These are phyloP conservation scores for Graphiopsis chlorocephala DNA, from an alignment of 2,329 filamentous ascomycete genomes.

Conservation along the genomic window DNA sequence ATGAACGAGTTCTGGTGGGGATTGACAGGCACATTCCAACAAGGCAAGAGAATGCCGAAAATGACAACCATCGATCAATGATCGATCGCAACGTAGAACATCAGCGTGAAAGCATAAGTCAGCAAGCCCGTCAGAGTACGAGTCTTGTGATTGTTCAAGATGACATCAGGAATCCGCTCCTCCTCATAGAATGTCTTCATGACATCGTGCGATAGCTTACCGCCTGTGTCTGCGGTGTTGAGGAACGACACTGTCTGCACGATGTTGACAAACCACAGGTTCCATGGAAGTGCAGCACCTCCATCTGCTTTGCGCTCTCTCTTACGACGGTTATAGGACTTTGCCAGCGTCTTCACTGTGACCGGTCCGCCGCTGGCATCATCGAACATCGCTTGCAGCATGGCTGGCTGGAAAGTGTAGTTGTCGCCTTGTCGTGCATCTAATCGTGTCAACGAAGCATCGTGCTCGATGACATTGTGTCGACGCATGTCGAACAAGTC, in stretches of 20 bases:
- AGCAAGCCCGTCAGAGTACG: constrained; percentile 25
- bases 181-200: constrained; percentile 31
- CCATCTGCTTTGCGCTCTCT: constrained; percentile 28
- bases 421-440: constrained; percentile 37
- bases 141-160: constrained; percentile 24
- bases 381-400: constrained; percentile 33
- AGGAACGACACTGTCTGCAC: constrained; percentile 26
- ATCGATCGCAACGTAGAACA: constrained; percentile 8
- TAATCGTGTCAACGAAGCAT: constrained; percentile 35
- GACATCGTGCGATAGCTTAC: constrained; percentile 24
- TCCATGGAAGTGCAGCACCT: constrained; percentile 21
- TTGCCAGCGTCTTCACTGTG: constrained; percentile 30
- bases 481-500: constrained; percentile 32
- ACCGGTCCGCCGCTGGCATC: constrained; percentile 33
- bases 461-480: constrained; percentile 38
- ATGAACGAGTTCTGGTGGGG: not conserved
- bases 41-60: not conserved
- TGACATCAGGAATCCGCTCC: constrained; percentile 32
- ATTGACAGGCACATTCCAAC: not conserved
- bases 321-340: constrained; percentile 30
- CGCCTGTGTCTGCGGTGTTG: constrained; percentile 18
- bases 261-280: constrained; percentile 31
- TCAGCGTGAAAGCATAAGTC: constrained; percentile 20
- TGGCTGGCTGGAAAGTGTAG: constrained; percentile 34
- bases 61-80: not conserved